Evolutionary conservation across 441 rosid genomes (phyloP).

Genomic region (Corymbia calophylla): DNA sequence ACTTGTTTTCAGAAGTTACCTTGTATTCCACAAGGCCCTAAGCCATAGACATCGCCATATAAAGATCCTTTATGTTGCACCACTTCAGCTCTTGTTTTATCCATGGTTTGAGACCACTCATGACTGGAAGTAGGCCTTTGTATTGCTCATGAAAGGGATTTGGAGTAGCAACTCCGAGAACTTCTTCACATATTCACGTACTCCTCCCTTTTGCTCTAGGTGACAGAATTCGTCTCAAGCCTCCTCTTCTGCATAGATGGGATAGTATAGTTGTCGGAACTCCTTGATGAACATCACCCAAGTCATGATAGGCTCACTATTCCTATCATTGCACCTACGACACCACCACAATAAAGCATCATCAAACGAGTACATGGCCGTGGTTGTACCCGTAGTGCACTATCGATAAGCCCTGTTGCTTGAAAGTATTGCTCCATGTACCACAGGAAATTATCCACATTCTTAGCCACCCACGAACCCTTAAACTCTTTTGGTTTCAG

Average conservation of each 20-base stretch:
- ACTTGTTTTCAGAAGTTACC: neutral
- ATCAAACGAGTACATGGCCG: neutral
- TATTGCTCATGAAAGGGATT: no score
- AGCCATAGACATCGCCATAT: neutral
- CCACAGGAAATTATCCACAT: no score
- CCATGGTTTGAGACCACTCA: neutral
- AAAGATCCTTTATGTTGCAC: neutral
- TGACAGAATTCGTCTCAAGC: fast-evolving
- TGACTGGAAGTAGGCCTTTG: fast-evolving
- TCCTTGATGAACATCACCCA: fast-evolving
- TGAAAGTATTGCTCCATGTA: no score
- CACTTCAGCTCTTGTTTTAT: no score
- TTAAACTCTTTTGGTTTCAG: no score
- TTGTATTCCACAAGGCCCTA: neutral
- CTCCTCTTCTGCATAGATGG: neutral
- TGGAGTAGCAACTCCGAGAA: neutral
- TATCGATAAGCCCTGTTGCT: no score
- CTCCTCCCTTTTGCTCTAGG: neutral
- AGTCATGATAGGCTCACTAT: neutral
- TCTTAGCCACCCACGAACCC: no score
- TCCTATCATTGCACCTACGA: neutral
- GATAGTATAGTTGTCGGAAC: neutral
- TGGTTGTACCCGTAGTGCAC: neutral
- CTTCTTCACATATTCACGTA: neutral
- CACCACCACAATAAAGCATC: neutral